Conservation (phyloP, 371 early-diverging fungal genomes). For the Nematocida ausubeli region DNA sequence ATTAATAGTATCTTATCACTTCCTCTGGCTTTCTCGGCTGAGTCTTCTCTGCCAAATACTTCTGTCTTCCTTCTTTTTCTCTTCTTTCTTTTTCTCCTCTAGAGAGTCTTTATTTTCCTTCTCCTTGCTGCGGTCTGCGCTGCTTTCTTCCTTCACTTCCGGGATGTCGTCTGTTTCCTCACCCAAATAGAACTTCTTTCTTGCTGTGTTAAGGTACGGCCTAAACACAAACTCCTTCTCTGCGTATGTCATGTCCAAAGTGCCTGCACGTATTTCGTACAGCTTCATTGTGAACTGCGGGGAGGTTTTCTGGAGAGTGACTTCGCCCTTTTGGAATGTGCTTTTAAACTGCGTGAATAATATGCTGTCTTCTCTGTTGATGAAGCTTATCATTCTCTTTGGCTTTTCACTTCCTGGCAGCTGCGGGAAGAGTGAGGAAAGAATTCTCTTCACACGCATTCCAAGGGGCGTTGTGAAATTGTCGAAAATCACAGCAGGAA, state of each 20-base stretch:
- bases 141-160: background rate
- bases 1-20: background rate
- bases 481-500: conserved; percentile 48
- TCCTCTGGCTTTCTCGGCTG: background rate
- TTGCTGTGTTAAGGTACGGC: conserved; percentile 85
- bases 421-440: conserved; percentile 48
- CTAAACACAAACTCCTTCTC: conserved; percentile 92
- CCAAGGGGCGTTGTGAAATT: conserved; percentile 53
- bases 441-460: conserved; percentile 39
- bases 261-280: conserved; percentile 69
- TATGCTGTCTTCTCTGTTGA: conserved; percentile 86
- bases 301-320: conserved; percentile 86
- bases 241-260: conserved; percentile 84
- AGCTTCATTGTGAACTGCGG: conserved; percentile 91
- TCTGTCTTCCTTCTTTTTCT: background rate
- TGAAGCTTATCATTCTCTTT: conserved; percentile 88
- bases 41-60: background rate
- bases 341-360: conserved; percentile 91
- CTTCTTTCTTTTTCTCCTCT: background rate
- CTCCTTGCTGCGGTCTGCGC: background rate
- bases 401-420: conserved; percentile 89
- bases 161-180: background rate
- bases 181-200: conserved; percentile 70
- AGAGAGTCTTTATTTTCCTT: background rate
- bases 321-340: conserved; percentile 77